phyloP scores from a whole-genome alignment of 129 eudicot genomes.

The Solidago caesia region DNA sequence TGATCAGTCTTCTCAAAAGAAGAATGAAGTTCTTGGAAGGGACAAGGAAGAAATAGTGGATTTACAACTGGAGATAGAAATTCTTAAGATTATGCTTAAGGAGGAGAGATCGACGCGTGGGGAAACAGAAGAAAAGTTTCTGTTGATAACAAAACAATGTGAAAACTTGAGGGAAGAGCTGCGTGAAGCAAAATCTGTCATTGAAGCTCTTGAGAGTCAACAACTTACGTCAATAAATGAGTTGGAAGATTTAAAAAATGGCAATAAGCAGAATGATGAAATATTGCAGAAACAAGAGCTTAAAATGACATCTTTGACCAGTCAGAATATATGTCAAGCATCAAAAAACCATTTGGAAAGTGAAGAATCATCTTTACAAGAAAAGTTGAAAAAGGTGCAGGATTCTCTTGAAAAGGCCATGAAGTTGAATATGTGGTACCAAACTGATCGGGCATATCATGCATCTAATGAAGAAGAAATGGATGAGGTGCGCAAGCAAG shows the following conservation, averaged over 20 bases:
- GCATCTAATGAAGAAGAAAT: slow-evolving; percentile 58
- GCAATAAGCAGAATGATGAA: slow-evolving; percentile 32
- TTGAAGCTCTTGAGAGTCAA: slow-evolving; percentile 71
- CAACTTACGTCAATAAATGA: slow-evolving; percentile 51
- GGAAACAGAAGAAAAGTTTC: slow-evolving; percentile 43
- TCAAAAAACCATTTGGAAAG: slow-evolving; percentile 27
- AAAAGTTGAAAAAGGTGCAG: slow-evolving; percentile 58
- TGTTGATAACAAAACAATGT: slow-evolving; percentile 36
- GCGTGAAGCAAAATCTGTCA: slow-evolving; percentile 52
- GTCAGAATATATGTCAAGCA: slow-evolving; percentile 29
- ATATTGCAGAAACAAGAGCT: slow-evolving; percentile 38
- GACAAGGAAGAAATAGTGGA: slow-evolving; percentile 50
- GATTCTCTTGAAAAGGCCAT: slow-evolving; percentile 69
- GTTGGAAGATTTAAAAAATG: slow-evolving; percentile 54
- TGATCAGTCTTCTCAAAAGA: slow-evolving; percentile 28
- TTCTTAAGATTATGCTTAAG: slow-evolving; percentile 63
- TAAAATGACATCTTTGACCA: slow-evolving; percentile 43
- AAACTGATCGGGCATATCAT: slow-evolving; percentile 50
- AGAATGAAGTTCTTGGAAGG: slow-evolving; percentile 25
- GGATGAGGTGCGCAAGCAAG: slow-evolving; percentile 76
- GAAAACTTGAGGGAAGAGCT: slow-evolving; percentile 53
- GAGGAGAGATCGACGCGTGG: slow-evolving; percentile 54
- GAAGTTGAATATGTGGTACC: slow-evolving; percentile 50
- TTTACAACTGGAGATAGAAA: slow-evolving; percentile 72
- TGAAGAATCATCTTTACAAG: slow-evolving; percentile 14